Base-by-base conservation (phyloP, 495 filamentous ascomycete species). In the Mytilinidion resinicola region DNA sequence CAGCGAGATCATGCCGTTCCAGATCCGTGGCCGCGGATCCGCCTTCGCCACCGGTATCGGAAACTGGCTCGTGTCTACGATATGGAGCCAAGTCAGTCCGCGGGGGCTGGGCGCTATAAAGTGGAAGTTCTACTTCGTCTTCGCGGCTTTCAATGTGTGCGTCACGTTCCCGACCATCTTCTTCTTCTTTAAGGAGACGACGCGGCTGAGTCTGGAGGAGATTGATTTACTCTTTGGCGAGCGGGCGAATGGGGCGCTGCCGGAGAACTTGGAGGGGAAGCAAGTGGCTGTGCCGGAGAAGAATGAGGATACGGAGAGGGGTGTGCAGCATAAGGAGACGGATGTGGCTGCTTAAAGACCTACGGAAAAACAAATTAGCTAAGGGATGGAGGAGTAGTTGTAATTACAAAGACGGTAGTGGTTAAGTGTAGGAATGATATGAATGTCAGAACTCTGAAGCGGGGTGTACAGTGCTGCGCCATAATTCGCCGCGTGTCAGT, bases 1-100 rank as follows among this genome's bases (percentile, higher is more conserved):
- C 39, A 81, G 83, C 15, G 85, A 87, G 63, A 82, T 88, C 14
- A 87, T 87, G 72, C 83, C 86, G 63, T 85, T 82, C 9, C 75
- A 78, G 34, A 88, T 84, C 5, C 81, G 85, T 25, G 71, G 79
- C n/a, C 83, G 85, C 66, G 84, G 83, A 58, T 82, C 86, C 1
- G 84, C 83, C 1, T 87, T 88, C 73, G 87, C 86, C 69, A 87
- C 85, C 6, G 81, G 86, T 75, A 86, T 87, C 57, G 83, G 85
- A 0, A 80, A 80, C 66, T 80, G 78, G 77, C 64, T 77, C 1
- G 72, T 78, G 9, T 72, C 70, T 25, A 80, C 57, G 58, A 70
- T 80, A 14, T 82, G 78, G 70, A 65, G 57, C 7, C 85, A 88
- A 65, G 77, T 86, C n/a, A 84, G 79, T 1, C 77, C 78, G 33